phyloP scores from a whole-genome alignment of 768 basidiomycete species.

The Phanerochaete carnosa region DNA sequence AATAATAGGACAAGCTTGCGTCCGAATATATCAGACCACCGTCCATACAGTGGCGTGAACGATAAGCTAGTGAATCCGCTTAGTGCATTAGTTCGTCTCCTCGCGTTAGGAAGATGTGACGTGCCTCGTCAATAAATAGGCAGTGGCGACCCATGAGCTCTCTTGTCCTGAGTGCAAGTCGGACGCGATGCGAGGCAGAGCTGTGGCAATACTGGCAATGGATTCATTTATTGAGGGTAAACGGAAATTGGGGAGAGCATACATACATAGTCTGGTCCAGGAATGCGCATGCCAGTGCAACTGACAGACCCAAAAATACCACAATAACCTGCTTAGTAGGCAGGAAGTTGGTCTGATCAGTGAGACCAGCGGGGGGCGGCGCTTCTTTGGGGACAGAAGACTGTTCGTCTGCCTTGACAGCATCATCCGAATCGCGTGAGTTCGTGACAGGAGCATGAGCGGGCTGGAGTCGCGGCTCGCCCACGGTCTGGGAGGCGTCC shows the following conservation, averaged over 20 bases:
- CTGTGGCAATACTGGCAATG: slow-evolving; percentile 15
- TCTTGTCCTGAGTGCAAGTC: slow-evolving; percentile 14
- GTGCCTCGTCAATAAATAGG: slow-evolving; percentile 15
- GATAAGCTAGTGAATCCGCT: not conserved
- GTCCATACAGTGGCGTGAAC: slow-evolving; percentile 18
- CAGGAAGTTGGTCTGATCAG: slow-evolving; percentile 20
- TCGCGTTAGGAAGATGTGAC: not conserved
- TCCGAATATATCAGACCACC: slow-evolving; percentile 21
- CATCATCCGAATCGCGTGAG: not conserved
- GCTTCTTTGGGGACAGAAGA: not conserved
- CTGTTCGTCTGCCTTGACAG: not conserved
- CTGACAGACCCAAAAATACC: slow-evolving; percentile 16
- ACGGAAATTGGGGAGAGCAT: not conserved
- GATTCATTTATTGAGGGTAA: not conserved
- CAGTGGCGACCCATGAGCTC: slow-evolving; percentile 16
- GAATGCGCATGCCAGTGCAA: slow-evolving; percentile 17
- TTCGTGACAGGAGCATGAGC: not conserved
- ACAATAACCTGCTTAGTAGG: slow-evolving; percentile 17
- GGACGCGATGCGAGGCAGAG: slow-evolving; percentile 15
- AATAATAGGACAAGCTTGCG: slow-evolving; percentile 14
- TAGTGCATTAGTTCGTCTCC: not conserved
- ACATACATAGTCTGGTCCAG: slow-evolving; percentile 21
- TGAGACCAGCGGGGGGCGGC: slow-evolving; percentile 5
- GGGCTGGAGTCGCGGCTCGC: not conserved
- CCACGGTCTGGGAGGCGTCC: not conserved